Conservation (phyloP, 2,329 filamentous ascomycete species). For the Colletotrichum lupini region DNA sequence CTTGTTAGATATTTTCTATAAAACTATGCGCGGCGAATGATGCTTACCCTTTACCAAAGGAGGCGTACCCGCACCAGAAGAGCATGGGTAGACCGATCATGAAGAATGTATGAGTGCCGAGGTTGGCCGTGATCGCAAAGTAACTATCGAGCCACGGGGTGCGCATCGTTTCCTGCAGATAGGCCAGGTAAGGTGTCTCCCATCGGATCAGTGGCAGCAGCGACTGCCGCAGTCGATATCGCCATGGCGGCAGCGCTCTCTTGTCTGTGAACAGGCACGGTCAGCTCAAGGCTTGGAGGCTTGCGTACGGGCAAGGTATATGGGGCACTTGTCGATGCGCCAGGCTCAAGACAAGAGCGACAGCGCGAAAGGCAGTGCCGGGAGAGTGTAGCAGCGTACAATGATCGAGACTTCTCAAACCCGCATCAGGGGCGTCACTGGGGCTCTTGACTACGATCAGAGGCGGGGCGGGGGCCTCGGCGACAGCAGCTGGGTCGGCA, state of each 20-base stretch:
- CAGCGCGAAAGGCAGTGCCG: constrained; percentile 4
- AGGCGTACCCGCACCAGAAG: constrained; percentile 94
- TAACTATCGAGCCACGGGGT: constrained; percentile 91
- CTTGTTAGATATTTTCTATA: not conserved
- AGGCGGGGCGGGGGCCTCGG: constrained; percentile 24
- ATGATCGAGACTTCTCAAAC: constrained; percentile 82
- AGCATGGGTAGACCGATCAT: constrained; percentile 95
- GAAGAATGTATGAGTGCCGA: constrained; percentile 98
- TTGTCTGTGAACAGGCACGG: constrained; percentile 68
- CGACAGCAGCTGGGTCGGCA: constrained; percentile 4
- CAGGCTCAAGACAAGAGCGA: constrained; percentile 1
- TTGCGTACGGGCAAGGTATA: constrained; percentile 14
- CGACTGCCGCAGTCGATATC: constrained; percentile 83
- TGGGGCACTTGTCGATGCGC: constrained; percentile 3
- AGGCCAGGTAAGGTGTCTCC: constrained; percentile 95
- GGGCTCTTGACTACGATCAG: constrained; percentile 24
- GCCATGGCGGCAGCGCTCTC: constrained; percentile 85
- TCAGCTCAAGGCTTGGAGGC: constrained; percentile 22
- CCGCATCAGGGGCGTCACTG: constrained; percentile 67
- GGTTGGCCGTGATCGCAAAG: constrained; percentile 95
- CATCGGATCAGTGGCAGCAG: constrained; percentile 89
- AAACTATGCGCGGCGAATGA: not conserved
- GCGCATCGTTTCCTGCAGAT: constrained; percentile 82
- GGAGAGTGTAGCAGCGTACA: constrained; percentile 61
- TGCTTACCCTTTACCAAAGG: constrained; percentile 85